These are phyloP conservation scores for Monilinia fructigena DNA, from an alignment of 2,329 filamentous ascomycete genomes.

Conservation along the genomic window DNA sequence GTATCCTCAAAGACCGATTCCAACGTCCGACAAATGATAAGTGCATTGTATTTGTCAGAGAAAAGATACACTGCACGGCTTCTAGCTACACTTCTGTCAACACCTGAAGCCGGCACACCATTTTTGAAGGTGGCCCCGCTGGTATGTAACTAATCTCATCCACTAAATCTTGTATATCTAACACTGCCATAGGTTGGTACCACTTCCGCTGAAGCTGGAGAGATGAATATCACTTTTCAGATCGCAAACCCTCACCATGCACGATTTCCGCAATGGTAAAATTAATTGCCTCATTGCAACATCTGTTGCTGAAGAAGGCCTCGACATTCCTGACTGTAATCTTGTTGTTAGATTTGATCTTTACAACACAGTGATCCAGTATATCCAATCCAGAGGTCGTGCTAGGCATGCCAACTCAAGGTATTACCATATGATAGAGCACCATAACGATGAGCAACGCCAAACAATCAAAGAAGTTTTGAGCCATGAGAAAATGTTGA, in stretches of 20 bases:
- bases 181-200: conserved; percentile 45
- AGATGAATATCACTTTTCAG: conserved; percentile 63
- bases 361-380: conserved; percentile 87
- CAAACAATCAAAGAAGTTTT: conserved; percentile 58
- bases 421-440: conserved; percentile 82
- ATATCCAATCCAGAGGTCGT: conserved; percentile 87
- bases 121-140: conserved; percentile 62
- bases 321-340: conserved; percentile 68
- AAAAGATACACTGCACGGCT: conserved; percentile 73
- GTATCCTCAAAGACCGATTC: conserved; percentile 64
- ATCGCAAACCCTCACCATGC: conserved; percentile 71
- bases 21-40: conserved; percentile 54
- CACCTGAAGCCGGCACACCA: conserved; percentile 53
- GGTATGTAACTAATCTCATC: conserved; percentile 46
- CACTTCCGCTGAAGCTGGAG: conserved; percentile 50
- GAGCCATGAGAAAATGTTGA: conserved; percentile 61
- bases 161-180: conserved; percentile 3
- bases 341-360: conserved; percentile 76
- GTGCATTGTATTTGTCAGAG: conserved; percentile 86
- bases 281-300: conserved; percentile 66
- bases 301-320: conserved; percentile 65
- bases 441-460: conserved; percentile 61
- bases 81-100: conserved; percentile 65
- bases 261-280: conserved; percentile 58
- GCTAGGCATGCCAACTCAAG: conserved; percentile 75